Evolutionary conservation across 2,329 filamentous ascomycete species (phyloP), one percentile per base, ranked within the genome.

Genomic region (Beauveria medogensis): DNA sequence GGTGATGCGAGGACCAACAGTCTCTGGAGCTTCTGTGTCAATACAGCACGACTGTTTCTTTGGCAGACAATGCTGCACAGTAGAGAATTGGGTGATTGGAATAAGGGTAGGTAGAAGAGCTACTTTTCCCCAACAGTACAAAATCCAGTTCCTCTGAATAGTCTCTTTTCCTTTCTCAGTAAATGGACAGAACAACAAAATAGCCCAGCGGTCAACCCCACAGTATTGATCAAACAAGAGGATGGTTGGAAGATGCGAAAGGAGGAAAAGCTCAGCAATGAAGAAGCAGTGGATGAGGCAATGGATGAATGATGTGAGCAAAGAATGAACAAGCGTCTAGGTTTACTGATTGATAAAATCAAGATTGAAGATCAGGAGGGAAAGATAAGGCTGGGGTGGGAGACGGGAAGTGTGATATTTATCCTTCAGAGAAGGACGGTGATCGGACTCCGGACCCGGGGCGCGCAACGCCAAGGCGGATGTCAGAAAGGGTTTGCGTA

Each of bases 81-180:
- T 40, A 63, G 58, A 61, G 61, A 60, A 63, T 63, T 55, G 60
- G 64, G 55, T 62, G 48, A 63, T 63, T 66, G 61, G 63, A 59
- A 64, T 63, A 66, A 65, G 60, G 61, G 62, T 65, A 65, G 64
- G 61, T 64, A 66, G 59, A 65, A 61, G 63, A 64, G 63, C 61
- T 61, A 62, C 61, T 59, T 63, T 63, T 52, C 65, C 60, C 59
- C 59, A 44, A 22, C 20, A 20, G 22, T 52, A 61, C 46, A 55
- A 52, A 53, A 16, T n/a, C 47, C 47, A 48, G 20, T 26, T 57
- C 16, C 44, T 56, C 55, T 40, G 7, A 20, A 47, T 20, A 5
- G 43, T 24, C 44, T 40, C 44, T 47, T 37, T 30, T 40, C 30
- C 18, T 61, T 28, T 30, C 26, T 51, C 37, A 12, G 44, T 28